Base-by-base conservation (phyloP, 345 rosid genomes). In the Orychophragmus violaceus region DNA sequence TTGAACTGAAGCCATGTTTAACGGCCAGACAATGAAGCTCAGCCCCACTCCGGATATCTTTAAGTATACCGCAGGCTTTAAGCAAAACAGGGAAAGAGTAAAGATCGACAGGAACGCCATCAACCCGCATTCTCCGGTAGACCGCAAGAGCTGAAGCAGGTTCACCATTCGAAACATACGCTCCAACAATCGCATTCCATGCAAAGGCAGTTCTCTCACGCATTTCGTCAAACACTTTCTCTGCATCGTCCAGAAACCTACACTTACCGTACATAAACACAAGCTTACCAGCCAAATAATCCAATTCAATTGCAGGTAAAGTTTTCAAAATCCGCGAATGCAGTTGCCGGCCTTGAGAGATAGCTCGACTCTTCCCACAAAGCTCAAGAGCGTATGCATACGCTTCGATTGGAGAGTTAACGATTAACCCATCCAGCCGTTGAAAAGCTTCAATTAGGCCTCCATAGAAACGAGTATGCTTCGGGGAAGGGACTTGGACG, bases 101-200 rank as follows among this genome's bases (percentile, higher is more conserved):
- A 18, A 87, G 82, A 78, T 90, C 86, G 50, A 82, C 41, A 64
- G 74, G 66, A 78, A 79, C 64, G 10, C 82, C 89, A 54, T 53
- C 89, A 59, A 48, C 74, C 57, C 84, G 81, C 89, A 86, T 84
- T 46, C 70, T 54, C 54, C 80, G 8, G 59, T 79, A 84, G 36
- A 82, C n/a, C 63, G 72, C 53, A 50, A 90, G 84, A 56, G 89
- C 85, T 28, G 41, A 41, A 25, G 70, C 52, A 77, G 79, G 84
- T 22, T 88, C 75, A 25, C 63, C 82, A 23, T 85, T 83, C 5
- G 90, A 81, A 42, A 83, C 78, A 76, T 81, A 84, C 14, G 82
- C 85, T 33, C 89, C 91, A 8, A 93, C 56, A 80, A 86, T 76
- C 16, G 96, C 88, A 68, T 90, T 93, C 96, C 97, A 93, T 0